Base-by-base conservation (phyloP, 1,139 yeast genomes). In the Magnusiomyces fungicola region DNA sequence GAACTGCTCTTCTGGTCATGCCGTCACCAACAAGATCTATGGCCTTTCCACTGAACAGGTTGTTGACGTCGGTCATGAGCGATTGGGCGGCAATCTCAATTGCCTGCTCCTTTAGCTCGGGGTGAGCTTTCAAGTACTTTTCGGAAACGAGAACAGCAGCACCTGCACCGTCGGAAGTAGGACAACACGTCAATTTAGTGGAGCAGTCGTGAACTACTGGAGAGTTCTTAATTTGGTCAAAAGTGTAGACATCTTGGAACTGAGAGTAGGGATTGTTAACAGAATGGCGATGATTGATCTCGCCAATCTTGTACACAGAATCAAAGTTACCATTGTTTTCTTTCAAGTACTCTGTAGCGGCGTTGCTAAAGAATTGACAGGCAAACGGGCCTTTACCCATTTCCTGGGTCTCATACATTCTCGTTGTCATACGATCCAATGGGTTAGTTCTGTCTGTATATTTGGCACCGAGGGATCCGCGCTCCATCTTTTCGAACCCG, bases 71-170 rank as follows among this genome's bases (percentile, higher is more conserved):
- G 10, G 66, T 61, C 24, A 53, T 54, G 55, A 61, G 50, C 19
- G 58, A 50, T 48, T 60, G 63, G 5, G 58, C 63, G 9, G 63
- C 60, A 47, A 62, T 62, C 47, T 61, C 64, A 32, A 62, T 53
- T 1, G 60, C 63, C 54, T 62, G 62, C 45, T 53, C 46, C 44
- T 54, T 50, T 41, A 61, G 52, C 14, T 60, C 54, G 14, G 63
- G 63, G 50, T 62, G 63, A 18, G 50, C 85, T 62, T 78, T 76
- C 59, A 86, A 73, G 70, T 83, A 84, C 56, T 72, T 73, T 66
- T 80, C 92, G 50, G 89, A 81, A 50, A 85, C 88, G 58, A 87
- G 71, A 45, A 87, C 72, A 41, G 84, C 76, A 38, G 95, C 95
- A 53, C 95, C 94, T 67, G 84, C 94, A 68, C 96, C 96, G 65